phyloP scores from a whole-genome alignment of 2,329 filamentous ascomycete genomes.

The Ceratocystis papillata region DNA sequence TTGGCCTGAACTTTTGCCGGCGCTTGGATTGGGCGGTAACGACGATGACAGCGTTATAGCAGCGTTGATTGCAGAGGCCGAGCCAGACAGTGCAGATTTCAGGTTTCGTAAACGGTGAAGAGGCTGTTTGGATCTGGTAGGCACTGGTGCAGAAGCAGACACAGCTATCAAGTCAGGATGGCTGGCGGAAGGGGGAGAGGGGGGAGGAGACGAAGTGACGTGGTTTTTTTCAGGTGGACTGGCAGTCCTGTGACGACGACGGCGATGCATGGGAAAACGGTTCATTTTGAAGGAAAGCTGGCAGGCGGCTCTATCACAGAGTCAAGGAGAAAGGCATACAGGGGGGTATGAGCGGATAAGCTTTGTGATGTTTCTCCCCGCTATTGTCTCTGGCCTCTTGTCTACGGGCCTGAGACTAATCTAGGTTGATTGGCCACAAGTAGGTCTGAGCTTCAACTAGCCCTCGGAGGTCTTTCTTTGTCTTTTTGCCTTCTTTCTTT shows the following conservation, averaged over 20 bases:
- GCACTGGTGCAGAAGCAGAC: neutral
- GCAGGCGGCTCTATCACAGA: neutral
- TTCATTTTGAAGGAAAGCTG: slow-evolving; percentile 31
- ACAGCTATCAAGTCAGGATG: neutral
- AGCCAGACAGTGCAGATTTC: slow-evolving; percentile 21
- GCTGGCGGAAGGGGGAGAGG: slow-evolving; percentile 3
- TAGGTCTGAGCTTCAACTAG: slow-evolving; percentile 7
- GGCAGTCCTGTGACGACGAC: slow-evolving; percentile 35
- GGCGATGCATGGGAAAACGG: slow-evolving; percentile 36
- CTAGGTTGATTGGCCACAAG: neutral
- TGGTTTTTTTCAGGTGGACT: slow-evolving; percentile 6
- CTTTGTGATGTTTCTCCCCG: neutral
- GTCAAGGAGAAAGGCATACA: neutral
- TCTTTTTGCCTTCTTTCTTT: slow-evolving; percentile 2
- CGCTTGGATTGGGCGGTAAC: neutral
- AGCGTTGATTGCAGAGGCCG: slow-evolving; percentile 13
- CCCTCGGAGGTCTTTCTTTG: neutral
- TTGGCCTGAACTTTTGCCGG: neutral
- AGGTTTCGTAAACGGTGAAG: slow-evolving; percentile 26
- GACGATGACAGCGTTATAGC: neutral
- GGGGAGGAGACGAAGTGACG: slow-evolving; percentile 5
- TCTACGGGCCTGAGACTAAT: neutral
- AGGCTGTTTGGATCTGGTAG: slow-evolving; percentile 23
- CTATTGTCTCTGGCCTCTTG: neutral
- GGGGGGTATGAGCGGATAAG: neutral